Conservation (phyloP, 805 yeast genomes). For the Candida lessepsii region DNA sequence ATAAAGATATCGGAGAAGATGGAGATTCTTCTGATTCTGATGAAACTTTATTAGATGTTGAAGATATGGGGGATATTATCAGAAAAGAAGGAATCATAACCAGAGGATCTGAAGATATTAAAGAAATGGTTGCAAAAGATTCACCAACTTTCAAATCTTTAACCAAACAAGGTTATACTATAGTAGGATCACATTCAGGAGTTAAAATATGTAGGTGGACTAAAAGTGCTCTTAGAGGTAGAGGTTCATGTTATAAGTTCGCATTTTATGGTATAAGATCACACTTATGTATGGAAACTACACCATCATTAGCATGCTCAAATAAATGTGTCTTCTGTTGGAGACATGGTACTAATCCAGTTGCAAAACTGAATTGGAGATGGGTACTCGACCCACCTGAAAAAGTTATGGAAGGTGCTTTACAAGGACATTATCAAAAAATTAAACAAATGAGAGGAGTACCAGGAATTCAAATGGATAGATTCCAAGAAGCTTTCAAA, state of each 20-base stretch:
- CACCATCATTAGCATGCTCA: slow-evolving; percentile 91
- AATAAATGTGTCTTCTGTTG: slow-evolving; percentile 96
- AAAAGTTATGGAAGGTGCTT: slow-evolving; percentile 77
- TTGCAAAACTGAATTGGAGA: slow-evolving; percentile 87
- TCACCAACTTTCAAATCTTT: slow-evolving; percentile 86
- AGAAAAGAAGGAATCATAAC: slow-evolving; percentile 30
- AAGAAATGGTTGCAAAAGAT: slow-evolving; percentile 86
- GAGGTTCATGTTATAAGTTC: slow-evolving; percentile 91
- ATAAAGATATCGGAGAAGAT: slow-evolving; percentile 39
- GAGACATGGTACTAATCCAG: slow-evolving; percentile 97
- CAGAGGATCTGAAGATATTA: slow-evolving; percentile 26
- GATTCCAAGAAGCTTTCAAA: slow-evolving; percentile 87
- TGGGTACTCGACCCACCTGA: slow-evolving; percentile 95
- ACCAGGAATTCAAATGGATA: slow-evolving; percentile 86
- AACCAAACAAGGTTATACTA: slow-evolving; percentile 90
- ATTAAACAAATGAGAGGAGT: slow-evolving; percentile 95
- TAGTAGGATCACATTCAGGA: slow-evolving; percentile 93
- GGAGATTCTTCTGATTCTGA: slow-evolving; percentile 31
- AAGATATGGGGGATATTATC: slow-evolving; percentile 75
- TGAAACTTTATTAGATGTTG: slow-evolving; percentile 70
- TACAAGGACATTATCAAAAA: slow-evolving; percentile 85
- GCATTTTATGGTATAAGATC: slow-evolving; percentile 89
- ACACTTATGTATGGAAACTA: slow-evolving; percentile 93
- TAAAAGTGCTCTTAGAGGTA: slow-evolving; percentile 86
- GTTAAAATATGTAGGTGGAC: slow-evolving; percentile 97